These are phyloP conservation scores for Ceraceosorus guamensis DNA, from an alignment of 1,284 basidiomycete species.

Conservation along the genomic window DNA sequence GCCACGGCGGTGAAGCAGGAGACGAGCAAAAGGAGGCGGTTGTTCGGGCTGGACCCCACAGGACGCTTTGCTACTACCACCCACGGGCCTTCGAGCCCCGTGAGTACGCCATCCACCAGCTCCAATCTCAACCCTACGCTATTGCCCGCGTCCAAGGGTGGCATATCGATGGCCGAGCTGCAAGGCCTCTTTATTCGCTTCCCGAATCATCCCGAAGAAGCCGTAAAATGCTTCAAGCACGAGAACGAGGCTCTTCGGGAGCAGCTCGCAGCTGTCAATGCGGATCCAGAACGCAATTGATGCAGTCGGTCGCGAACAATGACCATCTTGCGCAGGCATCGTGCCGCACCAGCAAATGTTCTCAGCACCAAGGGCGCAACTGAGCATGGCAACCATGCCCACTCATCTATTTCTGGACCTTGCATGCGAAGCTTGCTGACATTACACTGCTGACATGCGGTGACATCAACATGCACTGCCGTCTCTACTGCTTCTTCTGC, in stretches of 20 bases:
- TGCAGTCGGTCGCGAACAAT: no score
- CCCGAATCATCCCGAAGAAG: conserved; percentile 33
- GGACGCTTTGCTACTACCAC: conserved; percentile 7
- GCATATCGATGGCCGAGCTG: conserved; percentile 48
- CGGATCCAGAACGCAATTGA: no score
- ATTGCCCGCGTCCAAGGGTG: conserved; percentile 33
- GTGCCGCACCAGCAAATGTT: no score
- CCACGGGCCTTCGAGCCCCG: no score
- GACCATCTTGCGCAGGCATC: no score
- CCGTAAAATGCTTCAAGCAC: conserved; percentile 17
- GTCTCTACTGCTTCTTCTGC: background rate
- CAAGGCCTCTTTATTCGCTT: conserved; percentile 47
- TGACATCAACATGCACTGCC: no score
- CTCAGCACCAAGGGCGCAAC: no score
- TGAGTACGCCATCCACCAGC: background rate
- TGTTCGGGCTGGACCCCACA: conserved; percentile 19
- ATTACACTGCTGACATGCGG: no score
- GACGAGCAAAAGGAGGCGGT: conserved; percentile 13
- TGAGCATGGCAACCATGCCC: no score
- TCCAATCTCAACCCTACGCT: background rate
- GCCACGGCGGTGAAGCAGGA: conserved; percentile 19
- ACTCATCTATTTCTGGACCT: no score
- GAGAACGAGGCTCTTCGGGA: background rate
- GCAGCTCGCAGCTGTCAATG: background rate
- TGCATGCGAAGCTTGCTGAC: no score